Conservation (phyloP, 2,329 filamentous ascomycete species). For the Hortaea werneckii region DNA sequence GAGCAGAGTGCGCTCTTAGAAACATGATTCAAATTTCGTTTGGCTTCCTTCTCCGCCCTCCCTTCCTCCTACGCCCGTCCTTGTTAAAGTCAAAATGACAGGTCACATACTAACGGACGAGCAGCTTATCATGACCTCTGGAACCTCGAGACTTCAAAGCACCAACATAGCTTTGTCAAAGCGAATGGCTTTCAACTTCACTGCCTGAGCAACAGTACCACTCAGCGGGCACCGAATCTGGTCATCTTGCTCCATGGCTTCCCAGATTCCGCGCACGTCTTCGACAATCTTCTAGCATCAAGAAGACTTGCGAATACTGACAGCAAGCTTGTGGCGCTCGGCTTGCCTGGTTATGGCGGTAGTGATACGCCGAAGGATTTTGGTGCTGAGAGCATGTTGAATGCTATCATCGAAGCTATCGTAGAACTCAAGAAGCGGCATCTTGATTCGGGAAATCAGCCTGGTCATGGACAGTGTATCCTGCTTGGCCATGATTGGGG, state of each 20-base stretch:
- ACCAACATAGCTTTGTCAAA: slow-evolving; percentile 43
- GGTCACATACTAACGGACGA: neutral
- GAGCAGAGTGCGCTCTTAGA: no score
- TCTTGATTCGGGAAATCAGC: slow-evolving; percentile 10
- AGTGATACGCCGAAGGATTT: slow-evolving; percentile 44
- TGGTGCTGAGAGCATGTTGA: slow-evolving; percentile 41
- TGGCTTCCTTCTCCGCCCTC: no score
- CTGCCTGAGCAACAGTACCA: slow-evolving; percentile 31
- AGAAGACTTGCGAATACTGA: slow-evolving; percentile 21
- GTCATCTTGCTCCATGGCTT: slow-evolving; percentile 48
- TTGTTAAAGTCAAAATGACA: no score
- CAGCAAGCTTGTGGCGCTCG: slow-evolving; percentile 43
- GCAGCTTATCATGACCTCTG: slow-evolving; percentile 44
- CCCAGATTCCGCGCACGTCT: slow-evolving; percentile 48
- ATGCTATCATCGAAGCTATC: slow-evolving; percentile 45
- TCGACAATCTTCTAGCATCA: slow-evolving; percentile 39
- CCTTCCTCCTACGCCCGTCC: no score
- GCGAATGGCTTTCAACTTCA: slow-evolving; percentile 43
- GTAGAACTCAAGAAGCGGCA: slow-evolving; percentile 40
- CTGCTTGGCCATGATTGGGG: slow-evolving; percentile 38
- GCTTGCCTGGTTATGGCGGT: slow-evolving; percentile 50
- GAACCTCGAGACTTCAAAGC: slow-evolving; percentile 33
- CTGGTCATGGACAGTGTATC: slow-evolving; percentile 25
- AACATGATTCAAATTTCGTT: no score
- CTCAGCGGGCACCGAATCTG: neutral